Evolutionary conservation across 352 stramenopile species (phyloP), one percentile per base, ranked within the genome.

Genomic region (Blastocystis sp.): DNA sequence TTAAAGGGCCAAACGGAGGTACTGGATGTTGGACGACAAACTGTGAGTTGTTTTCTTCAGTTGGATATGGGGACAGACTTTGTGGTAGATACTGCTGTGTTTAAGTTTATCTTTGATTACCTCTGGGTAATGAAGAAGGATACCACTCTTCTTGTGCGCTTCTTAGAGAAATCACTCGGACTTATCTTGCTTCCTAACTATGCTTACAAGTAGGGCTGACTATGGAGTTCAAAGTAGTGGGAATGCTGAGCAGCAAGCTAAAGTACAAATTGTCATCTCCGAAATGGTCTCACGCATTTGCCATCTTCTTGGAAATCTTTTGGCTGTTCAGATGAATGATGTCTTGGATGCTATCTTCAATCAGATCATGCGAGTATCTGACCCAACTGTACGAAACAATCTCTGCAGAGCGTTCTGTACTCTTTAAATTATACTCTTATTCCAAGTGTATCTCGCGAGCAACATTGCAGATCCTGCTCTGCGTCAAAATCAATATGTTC

Each of bases 91-190:
- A 66, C 18, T 11, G 50, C 53, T n/a, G 41, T 62, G 26, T 20
- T 85, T 11, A n/a, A 62, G n/a, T 85, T 68, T 34, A 39, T 68
- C 37, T 66, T 85, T 24, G 34, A 20, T 24, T 85, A 66, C 53
- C 50, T 85, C 2, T 85, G 73, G 73, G 73, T 85, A n/a, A 24
- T 85, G 56, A 26, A 68, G 53, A 59, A 85, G 18, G 73, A 85
- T 43, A 47, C 41, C 6, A 47, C 53, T n/a, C 41, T 24, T 11
- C 26, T 85, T 11, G 30, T 85, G 9, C 30, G 26, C 16, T 85
- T 66, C 50, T 69, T 85, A 26, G 9, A 41, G 39, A 20, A 53
- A 13, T 85, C 50, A 47, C 50, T 37, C 59, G 65, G 73, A 65
- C 68, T 30, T 20, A 43, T 3, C 59, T 69, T 11, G 73, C 73